Evolutionary conservation across 148 eudicot species (phyloP).

Genomic region (Amaranthus palmeri): DNA sequence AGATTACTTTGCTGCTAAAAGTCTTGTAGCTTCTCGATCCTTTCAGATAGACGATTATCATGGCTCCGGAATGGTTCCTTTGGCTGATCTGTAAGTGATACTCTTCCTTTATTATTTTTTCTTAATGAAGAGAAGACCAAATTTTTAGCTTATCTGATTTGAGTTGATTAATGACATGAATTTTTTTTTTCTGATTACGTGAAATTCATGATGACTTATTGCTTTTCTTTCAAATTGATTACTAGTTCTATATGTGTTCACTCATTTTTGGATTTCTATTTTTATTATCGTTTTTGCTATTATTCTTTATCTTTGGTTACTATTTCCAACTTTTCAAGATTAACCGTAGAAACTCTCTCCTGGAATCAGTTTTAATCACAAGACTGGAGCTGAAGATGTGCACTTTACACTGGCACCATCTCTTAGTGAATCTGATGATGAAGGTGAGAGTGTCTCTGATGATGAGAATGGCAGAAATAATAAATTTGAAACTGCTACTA

Average conservation of each 20-base stretch:
- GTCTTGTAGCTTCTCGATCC: constrained; percentile 89
- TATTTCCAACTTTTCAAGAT: neutral
- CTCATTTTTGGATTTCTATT: neutral
- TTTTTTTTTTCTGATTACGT: neutral
- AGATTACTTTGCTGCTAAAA: constrained; percentile 78
- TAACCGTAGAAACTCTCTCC: neutral
- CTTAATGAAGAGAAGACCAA: neutral
- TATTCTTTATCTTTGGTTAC: neutral
- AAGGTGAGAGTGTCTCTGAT: constrained; percentile 24
- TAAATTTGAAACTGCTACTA: constrained; percentile 17
- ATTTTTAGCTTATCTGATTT: neutral
- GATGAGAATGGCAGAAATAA: constrained; percentile 22
- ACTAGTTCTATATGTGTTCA: neutral
- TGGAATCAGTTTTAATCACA: constrained; percentile 77
- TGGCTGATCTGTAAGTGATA: constrained; percentile 87
- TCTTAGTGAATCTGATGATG: constrained; percentile 36
- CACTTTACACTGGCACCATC: constrained; percentile 56
- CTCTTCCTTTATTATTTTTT: neutral
- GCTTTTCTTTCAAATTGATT: neutral
- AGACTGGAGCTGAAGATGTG: constrained; percentile 92
- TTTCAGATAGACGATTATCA: constrained; percentile 83
- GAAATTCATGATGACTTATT: neutral
- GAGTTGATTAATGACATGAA: neutral
- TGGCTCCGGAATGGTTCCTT: constrained; percentile 93
- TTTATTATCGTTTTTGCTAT: neutral